Conservation (phyloP, 768 basidiomycete genomes). For the Leucocoprinus leucothites region DNA sequence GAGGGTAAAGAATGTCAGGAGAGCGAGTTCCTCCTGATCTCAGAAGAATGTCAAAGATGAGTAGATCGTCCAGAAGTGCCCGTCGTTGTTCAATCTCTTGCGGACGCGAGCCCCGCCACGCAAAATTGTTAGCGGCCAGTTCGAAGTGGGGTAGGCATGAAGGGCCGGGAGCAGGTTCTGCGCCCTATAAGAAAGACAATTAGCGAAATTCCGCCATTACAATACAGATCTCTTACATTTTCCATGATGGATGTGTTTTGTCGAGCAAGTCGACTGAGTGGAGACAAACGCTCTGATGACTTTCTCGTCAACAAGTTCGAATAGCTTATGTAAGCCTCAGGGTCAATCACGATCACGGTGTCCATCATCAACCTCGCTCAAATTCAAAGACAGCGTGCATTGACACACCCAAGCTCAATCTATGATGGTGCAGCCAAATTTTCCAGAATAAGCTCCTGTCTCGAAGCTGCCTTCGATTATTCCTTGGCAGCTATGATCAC, state of each 20-base stretch:
- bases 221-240: neutral
- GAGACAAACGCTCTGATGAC: neutral
- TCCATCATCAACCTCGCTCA: too few relatives aligned
- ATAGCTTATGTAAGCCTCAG: neutral
- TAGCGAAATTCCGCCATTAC: neutral
- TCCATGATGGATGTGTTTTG: slow-evolving; percentile 1
- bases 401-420: too few relatives aligned
- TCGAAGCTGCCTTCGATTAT: too few relatives aligned
- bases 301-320: neutral
- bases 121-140: slow-evolving; percentile 47
- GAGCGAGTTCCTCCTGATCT: slow-evolving; percentile 56
- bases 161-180: slow-evolving; percentile 37
- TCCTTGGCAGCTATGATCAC: too few relatives aligned
- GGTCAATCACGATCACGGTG: too few relatives aligned
- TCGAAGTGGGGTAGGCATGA: slow-evolving; percentile 71
- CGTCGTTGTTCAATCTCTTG: slow-evolving; percentile 64
- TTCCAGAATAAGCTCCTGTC: too few relatives aligned
- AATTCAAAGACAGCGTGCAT: too few relatives aligned
- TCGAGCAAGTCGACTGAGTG: neutral
- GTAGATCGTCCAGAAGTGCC: slow-evolving; percentile 53
- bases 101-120: slow-evolving; percentile 53
- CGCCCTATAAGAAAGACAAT: neutral
- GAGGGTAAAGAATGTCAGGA: slow-evolving; percentile 68
- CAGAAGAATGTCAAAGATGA: slow-evolving; percentile 76
- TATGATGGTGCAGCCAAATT: too few relatives aligned